These are phyloP conservation scores for Russula sp. DNA, from an alignment of 768 basidiomycete species.

Conservation along the genomic window DNA sequence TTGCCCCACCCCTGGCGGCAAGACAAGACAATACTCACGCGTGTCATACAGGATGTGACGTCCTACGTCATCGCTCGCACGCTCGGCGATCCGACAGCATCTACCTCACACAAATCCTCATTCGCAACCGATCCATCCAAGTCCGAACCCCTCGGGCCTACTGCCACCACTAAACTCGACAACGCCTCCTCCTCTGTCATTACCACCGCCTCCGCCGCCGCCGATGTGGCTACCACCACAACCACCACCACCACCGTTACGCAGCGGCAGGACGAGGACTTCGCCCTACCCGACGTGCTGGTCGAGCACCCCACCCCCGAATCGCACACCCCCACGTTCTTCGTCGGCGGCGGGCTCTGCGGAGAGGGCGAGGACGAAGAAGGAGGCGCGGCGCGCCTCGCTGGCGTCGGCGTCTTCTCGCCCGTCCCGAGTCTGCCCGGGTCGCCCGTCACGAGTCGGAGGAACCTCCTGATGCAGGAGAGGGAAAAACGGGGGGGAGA, in stretches of 20 bases:
- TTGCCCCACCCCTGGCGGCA: too few relatives aligned
- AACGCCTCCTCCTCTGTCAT: conserved; percentile 7
- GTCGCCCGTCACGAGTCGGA: conserved; percentile 45
- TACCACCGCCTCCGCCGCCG: not conserved
- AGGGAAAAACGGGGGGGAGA: not conserved
- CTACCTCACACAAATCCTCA: conserved; percentile 51
- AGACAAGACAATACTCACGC: too few relatives aligned
- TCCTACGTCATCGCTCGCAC: conserved; percentile 82
- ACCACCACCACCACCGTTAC: not conserved
- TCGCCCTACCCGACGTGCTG: not conserved
- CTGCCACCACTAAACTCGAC: not conserved
- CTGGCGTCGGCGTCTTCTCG: conserved; percentile 70
- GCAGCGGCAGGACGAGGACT: not conserved
- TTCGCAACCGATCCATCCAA: not conserved
- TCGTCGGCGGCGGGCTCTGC: not conserved
- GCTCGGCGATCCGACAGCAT: conserved; percentile 67
- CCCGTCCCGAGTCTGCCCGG: conserved; percentile 61
- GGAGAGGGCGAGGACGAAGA: conserved; percentile 2
- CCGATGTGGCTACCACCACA: not conserved
- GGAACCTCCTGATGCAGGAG: not conserved
- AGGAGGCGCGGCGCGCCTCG: conserved; percentile 32
- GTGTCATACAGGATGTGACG: conserved; percentile 54
- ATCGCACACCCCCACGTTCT: conserved; percentile 5
- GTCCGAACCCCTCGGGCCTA: not conserved
- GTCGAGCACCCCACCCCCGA: not conserved